phyloP scores from a whole-genome alignment of 805 yeast species.

The Saccharomycopsis guyanensis region DNA sequence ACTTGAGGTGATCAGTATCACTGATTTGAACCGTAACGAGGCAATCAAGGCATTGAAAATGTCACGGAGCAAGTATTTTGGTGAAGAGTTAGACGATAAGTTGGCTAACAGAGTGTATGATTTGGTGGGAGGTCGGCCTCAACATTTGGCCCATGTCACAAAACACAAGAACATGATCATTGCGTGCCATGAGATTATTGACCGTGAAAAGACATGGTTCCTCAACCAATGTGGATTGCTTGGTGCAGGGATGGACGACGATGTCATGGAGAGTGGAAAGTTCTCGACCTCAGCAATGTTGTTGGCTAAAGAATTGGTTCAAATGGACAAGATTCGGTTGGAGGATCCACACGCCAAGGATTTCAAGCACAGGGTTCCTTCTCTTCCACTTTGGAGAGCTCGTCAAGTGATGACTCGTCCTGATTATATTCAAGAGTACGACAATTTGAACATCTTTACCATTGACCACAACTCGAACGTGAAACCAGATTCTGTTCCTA shows the following conservation, averaged over 20 bases:
- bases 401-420: conserved; percentile 80
- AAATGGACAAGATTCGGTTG: conserved; percentile 43
- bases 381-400: conserved; percentile 75
- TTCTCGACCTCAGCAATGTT: conserved; percentile 69
- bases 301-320: conserved; percentile 60
- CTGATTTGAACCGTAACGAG: conserved; percentile 50
- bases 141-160: conserved; percentile 67
- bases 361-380: conserved; percentile 53
- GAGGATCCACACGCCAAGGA: neutral
- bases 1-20: conserved; percentile 61
- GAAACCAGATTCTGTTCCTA: conserved; percentile 75
- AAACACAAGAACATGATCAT: conserved; percentile 45
- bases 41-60: conserved; percentile 47
- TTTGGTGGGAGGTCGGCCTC: conserved; percentile 78
- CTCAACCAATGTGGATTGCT: conserved; percentile 73
- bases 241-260: conserved; percentile 80
- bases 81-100: conserved; percentile 32
- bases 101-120: conserved; percentile 51
- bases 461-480: conserved; percentile 68
- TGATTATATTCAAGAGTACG: conserved; percentile 69
- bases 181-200: conserved; percentile 66
- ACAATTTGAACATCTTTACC: conserved; percentile 70
- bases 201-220: conserved; percentile 79
- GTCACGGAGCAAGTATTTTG: conserved; percentile 39
- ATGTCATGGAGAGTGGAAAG: conserved; percentile 79